Conservation (phyloP, 257 asterid species). For the Catharanthus roseus region DNA sequence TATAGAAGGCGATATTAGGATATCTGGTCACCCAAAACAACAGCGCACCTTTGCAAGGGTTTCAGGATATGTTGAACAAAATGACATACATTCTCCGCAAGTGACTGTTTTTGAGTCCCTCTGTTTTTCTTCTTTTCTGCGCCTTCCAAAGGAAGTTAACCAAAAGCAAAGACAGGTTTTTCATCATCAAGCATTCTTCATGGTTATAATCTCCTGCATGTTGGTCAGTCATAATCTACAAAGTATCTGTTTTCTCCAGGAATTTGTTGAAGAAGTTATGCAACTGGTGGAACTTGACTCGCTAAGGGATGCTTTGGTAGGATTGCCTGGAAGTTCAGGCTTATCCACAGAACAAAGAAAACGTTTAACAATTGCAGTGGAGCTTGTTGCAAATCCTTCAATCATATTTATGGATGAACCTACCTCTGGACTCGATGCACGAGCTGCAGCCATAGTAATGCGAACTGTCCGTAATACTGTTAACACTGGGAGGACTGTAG, state of each 20-base stretch:
- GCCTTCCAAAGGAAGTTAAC: conserved; percentile 75
- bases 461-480: conserved; percentile 93
- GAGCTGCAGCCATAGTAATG: conserved; percentile 99
- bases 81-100: conserved; percentile 92
- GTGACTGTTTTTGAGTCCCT: conserved; percentile 82
- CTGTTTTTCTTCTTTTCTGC: conserved; percentile 66
- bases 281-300: conserved; percentile 72
- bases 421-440: conserved; percentile 92
- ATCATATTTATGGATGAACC: conserved; percentile 98
- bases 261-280: conserved; percentile 88
- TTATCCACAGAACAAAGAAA: conserved; percentile 93
- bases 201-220: not conserved
- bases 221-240: not conserved
- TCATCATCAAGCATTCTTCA: not conserved
- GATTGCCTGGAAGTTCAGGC: conserved; percentile 80
- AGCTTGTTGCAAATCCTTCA: conserved; percentile 92
- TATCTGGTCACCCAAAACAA: conserved; percentile 75
- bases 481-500: conserved; percentile 93
- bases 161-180: conserved; percentile 55
- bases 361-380: conserved; percentile 91
- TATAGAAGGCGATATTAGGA: conserved; percentile 77
- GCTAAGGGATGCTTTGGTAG: conserved; percentile 74
- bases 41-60: conserved; percentile 76
- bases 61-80: conserved; percentile 93
- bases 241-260: conserved; percentile 40